Evolutionary conservation across 2,329 filamentous ascomycete species (phyloP).

Genomic region (Leptographium wingfieldii): DNA sequence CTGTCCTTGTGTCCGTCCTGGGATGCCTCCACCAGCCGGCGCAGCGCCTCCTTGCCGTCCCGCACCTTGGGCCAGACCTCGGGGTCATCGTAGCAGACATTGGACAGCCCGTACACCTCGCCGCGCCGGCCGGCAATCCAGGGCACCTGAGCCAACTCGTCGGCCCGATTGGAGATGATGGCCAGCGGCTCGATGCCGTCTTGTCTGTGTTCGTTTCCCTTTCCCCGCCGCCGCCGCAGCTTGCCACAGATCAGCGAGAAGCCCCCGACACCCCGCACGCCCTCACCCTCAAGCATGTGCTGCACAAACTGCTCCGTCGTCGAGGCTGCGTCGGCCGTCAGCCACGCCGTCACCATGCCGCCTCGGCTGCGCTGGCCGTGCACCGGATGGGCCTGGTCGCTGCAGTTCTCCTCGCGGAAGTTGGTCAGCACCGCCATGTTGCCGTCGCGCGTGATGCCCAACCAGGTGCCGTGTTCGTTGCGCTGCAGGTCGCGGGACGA

Average conservation of each 20-base stretch:
- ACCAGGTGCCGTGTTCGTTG: constrained; percentile 51
- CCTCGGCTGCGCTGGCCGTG: constrained; percentile 46
- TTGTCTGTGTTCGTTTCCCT: not conserved
- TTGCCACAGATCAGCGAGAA: constrained; percentile 56
- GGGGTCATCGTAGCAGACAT: constrained; percentile 42
- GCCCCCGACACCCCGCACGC: constrained; percentile 49
- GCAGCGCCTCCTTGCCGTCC: constrained; percentile 35
- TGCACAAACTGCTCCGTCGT: constrained; percentile 37
- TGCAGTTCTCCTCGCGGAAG: constrained; percentile 42
- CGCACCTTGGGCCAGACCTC: constrained; percentile 49
- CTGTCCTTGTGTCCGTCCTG: no score
- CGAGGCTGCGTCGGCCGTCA: constrained; percentile 36
- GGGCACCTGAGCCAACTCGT: constrained; percentile 39
- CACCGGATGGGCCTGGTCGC: constrained; percentile 39
- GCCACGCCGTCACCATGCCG: constrained; percentile 51
- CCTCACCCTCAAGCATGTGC: constrained; percentile 36
- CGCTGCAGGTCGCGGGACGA: constrained; percentile 51
- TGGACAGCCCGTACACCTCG: constrained; percentile 48
- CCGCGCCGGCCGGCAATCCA: constrained; percentile 39
- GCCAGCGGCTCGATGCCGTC: constrained; percentile 27
- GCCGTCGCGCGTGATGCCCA: constrained; percentile 47
- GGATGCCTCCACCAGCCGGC: constrained; percentile 8
- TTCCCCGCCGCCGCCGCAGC: constrained; percentile 19
- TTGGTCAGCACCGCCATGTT: constrained; percentile 54
- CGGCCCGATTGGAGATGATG: constrained; percentile 50